Conservation (phyloP, 2,329 filamentous ascomycete species). For the Rhynchosporium agropyri region DNA sequence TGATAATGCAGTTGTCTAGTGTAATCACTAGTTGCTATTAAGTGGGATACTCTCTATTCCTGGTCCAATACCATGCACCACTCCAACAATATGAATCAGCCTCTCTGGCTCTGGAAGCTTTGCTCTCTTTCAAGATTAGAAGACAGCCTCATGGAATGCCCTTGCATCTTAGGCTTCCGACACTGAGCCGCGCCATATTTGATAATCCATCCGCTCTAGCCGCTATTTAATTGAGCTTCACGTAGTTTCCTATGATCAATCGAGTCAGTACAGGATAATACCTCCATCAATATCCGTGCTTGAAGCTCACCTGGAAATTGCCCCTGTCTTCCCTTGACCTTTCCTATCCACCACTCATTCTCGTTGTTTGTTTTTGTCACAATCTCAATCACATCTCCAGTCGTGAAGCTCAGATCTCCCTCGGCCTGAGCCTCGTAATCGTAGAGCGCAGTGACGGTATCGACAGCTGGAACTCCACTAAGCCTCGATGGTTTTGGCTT, state of each 20-base stretch:
- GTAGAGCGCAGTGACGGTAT: conserved; percentile 88
- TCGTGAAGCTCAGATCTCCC: conserved; percentile 86
- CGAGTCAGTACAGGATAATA: conserved; percentile 26
- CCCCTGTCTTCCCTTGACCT: conserved; percentile 75
- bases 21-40: conserved; percentile 19
- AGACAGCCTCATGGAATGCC: background rate
- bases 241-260: conserved; percentile 51
- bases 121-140: background rate
- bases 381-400: conserved; percentile 90
- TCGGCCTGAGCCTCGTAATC: conserved; percentile 96
- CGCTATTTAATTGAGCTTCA: conserved; percentile 45
- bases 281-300: conserved; percentile 2
- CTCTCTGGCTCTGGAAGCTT: conserved; percentile 10
- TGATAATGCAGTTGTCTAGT: background rate
- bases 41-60: conserved; percentile 18
- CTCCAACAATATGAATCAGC: background rate
- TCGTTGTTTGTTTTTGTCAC: conserved; percentile 79
- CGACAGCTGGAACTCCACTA: conserved; percentile 63
- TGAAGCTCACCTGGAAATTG: conserved; percentile 84
- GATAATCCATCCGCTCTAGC: conserved; percentile 18
- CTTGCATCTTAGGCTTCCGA: background rate
- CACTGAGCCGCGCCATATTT: background rate
- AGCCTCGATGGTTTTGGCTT: conserved; percentile 81
- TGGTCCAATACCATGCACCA: conserved; percentile 20
- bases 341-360: conserved; percentile 97